Percentiles rank a stretch among this genome's conserved stretches.
Conservation (phyloP, 2,329 filamentous ascomycete genomes). For the Alternaria gansuensis region DNA sequence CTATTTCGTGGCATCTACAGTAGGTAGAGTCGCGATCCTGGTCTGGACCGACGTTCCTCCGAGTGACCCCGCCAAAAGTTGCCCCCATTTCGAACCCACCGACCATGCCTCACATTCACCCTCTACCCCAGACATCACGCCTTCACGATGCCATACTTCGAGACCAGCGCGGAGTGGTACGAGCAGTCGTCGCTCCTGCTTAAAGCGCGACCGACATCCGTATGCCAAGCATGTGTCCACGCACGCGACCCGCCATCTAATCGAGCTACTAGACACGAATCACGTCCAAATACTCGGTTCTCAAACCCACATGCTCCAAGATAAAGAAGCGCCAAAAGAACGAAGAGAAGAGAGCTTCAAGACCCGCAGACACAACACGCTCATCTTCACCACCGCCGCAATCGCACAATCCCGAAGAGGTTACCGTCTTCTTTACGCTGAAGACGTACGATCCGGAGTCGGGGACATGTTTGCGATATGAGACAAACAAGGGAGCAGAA, state of each 20-base stretch:
- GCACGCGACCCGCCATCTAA: constrained; percentile 25
- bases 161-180: constrained; percentile 89
- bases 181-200: constrained; percentile 85
- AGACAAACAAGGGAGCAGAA: constrained; percentile 89
- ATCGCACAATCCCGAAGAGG: constrained; percentile 38
- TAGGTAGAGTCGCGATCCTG: constrained; percentile 6
- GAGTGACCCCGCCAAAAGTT: constrained; percentile 44
- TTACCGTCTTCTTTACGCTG: constrained; percentile 73
- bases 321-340: constrained; percentile 48
- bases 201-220: constrained; percentile 83
- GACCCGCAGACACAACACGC: constrained; percentile 35
- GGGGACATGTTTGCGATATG: constrained; percentile 88
- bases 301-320: constrained; percentile 53
- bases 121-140: constrained; percentile 20
- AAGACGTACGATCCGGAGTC: constrained; percentile 89
- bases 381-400: constrained; percentile 45
- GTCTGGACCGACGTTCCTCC: constrained; percentile 26
- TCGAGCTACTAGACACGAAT: constrained; percentile 74
- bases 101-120: constrained; percentile 17
- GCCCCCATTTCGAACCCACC: constrained; percentile 24
- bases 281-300: constrained; percentile 89
- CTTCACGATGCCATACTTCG: constrained; percentile 76
- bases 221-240: constrained; percentile 58
- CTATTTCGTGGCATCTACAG: neutral
- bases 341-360: constrained; percentile 39